Evolutionary conservation across 2,329 filamentous ascomycete genomes (phyloP).

Genomic region (Aspergillus sp.): DNA sequence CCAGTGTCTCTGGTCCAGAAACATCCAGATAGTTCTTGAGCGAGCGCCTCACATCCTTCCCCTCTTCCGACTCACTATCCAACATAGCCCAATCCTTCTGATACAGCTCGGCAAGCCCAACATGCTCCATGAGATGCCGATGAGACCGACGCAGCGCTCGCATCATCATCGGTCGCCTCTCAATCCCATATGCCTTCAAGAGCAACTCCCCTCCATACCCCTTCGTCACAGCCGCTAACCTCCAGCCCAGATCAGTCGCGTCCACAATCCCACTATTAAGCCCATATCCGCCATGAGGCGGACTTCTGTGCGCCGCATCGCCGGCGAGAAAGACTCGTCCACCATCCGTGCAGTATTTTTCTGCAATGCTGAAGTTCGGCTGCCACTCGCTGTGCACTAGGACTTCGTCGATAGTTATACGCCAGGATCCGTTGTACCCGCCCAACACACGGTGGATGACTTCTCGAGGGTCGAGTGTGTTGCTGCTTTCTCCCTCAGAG

Average conservation of each 20-base stretch:
- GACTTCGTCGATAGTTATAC: conserved; percentile 35
- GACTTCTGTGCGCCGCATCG: conserved; percentile 36
- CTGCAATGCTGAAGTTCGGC: conserved; percentile 30
- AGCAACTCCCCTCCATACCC: conserved; percentile 25
- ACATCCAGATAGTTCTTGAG: neutral
- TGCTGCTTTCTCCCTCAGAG: conserved; percentile 7
- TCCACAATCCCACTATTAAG: conserved; percentile 41
- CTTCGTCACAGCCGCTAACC: conserved; percentile 27
- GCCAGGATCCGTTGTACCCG: conserved; percentile 12
- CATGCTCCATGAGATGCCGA: conserved; percentile 13
- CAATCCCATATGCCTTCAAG: conserved; percentile 28
- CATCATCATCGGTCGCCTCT: conserved; percentile 29
- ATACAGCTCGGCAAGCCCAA: conserved; percentile 3
- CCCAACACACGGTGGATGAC: conserved; percentile 26
- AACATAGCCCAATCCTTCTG: neutral
- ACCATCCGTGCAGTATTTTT: conserved; percentile 18
- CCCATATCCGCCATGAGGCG: conserved; percentile 39
- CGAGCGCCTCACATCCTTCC: neutral
- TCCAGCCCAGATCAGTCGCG: conserved; percentile 38
- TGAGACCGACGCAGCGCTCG: conserved; percentile 25
- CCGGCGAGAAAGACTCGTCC: conserved; percentile 31
- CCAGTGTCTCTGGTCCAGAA: conserved; percentile 15
- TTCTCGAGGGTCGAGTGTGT: conserved; percentile 22
- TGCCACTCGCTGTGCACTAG: conserved; percentile 30
- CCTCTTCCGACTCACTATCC: neutral